Evolutionary conservation across 306 rosid genomes (phyloP).

Genomic region (Lotus japonicus): DNA sequence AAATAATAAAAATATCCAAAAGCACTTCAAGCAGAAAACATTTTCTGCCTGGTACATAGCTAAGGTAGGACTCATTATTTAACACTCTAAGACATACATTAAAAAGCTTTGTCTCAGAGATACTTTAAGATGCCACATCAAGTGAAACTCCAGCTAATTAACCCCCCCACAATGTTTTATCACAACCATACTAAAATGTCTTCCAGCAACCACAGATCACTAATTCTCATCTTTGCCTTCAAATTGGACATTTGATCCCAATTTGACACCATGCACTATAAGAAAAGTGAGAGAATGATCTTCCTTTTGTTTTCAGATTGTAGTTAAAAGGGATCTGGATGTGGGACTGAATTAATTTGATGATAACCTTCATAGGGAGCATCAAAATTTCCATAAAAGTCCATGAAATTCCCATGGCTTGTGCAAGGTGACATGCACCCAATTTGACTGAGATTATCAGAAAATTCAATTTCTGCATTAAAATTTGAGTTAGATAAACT

Average conservation of each 20-base stretch:
- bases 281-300: constrained; percentile 19
- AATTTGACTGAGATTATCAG: constrained; percentile 37
- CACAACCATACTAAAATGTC: constrained; percentile 20
- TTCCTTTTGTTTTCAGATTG: constrained; percentile 33
- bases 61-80: constrained; percentile 20
- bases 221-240: constrained; percentile 28
- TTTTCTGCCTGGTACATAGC: constrained; percentile 10
- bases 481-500: constrained; percentile 65
- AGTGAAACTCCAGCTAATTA: constrained; percentile 13
- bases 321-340: constrained; percentile 44
- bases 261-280: constrained; percentile 27
- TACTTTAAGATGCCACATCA: constrained; percentile 21
- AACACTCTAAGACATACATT: constrained; percentile 59
- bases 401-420: constrained; percentile 43
- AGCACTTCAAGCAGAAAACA: constrained; percentile 4
- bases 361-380: constrained; percentile 46
- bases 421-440: constrained; percentile 47
- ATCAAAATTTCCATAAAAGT: constrained; percentile 40
- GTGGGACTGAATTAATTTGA: constrained; percentile 34
- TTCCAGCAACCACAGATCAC: constrained; percentile 25
- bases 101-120: constrained; percentile 69
- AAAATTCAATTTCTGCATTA: constrained; percentile 33
- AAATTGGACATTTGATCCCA: no score
- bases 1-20: constrained; percentile 4
- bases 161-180: constrained; percentile 18